A percentile compares a stretch with the other conserved stretches of the same genome.
These are phyloP conservation scores for Penicillium fimorum DNA, from an alignment of 495 filamentous ascomycete genomes.

Conservation along the genomic window DNA sequence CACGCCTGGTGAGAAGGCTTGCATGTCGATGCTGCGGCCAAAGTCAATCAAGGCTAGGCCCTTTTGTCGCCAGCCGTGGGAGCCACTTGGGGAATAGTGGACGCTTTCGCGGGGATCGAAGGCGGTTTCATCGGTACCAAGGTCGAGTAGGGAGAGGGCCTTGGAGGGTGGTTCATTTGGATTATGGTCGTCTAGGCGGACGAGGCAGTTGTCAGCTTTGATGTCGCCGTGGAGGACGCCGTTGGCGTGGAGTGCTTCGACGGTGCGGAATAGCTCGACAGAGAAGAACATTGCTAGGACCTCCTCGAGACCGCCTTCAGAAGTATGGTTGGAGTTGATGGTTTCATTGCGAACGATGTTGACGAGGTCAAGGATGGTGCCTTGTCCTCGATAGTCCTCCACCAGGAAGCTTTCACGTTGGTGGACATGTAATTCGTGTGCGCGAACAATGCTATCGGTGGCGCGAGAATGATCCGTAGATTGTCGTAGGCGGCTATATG, in stretches of 20 bases:
- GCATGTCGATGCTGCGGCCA: conserved; percentile 92
- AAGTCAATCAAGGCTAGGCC: conserved; percentile 91
- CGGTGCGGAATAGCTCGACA: conserved; percentile 84
- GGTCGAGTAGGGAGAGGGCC: conserved; percentile 33
- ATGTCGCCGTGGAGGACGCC: conserved; percentile 88
- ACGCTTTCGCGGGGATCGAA: conserved; percentile 36
- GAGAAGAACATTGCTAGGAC: conserved; percentile 89
- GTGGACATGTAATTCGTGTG: conserved; percentile 86
- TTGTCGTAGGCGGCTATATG: conserved; percentile 67
- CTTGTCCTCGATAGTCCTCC: conserved; percentile 83
- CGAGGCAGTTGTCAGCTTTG: conserved; percentile 91
- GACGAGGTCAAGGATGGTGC: conserved; percentile 88
- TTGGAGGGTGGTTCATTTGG: conserved; percentile 21
- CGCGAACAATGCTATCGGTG: conserved; percentile 70
- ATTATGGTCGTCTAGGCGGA: conserved; percentile 64
- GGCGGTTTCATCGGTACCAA: conserved; percentile 46
- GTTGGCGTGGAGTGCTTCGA: conserved; percentile 80
- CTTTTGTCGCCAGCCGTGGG: conserved; percentile 74
- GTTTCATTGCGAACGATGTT: conserved; percentile 75
- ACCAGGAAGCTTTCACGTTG: conserved; percentile 81
- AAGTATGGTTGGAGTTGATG: conserved; percentile 41
- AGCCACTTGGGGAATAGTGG: conserved; percentile 68
- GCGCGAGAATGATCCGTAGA: conserved; percentile 49
- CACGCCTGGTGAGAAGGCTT: conserved; percentile 69
- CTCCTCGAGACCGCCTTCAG: conserved; percentile 76